Percentiles rank a stretch among this genome's conserved stretches.
Conservation (phyloP, 306 rosid species). For the Rubus parviflorus region DNA sequence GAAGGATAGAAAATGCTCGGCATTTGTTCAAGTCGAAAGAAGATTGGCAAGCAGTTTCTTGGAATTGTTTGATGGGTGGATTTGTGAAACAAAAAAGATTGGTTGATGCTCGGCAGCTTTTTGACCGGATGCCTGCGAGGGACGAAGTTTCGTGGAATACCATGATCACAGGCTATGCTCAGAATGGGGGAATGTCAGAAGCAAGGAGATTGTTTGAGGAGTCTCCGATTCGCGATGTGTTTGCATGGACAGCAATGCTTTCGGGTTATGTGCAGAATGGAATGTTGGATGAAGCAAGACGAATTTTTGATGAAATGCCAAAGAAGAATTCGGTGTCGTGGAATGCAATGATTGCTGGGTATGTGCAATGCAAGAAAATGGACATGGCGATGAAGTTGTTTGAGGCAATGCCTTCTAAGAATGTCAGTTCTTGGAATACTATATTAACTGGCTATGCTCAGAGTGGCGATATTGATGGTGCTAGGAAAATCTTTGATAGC, state of each 20-base stretch:
- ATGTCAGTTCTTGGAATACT: constrained; percentile 80
- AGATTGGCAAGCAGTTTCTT: constrained; percentile 72
- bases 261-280: constrained; percentile 82
- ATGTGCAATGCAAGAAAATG: constrained; percentile 63
- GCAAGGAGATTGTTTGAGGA: constrained; percentile 62
- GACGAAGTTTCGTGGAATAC: constrained; percentile 78
- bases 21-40: constrained; percentile 52
- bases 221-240: constrained; percentile 62
- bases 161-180: constrained; percentile 80
- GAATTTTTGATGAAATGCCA: constrained; percentile 57
- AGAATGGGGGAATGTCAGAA: constrained; percentile 55
- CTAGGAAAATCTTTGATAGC: constrained; percentile 60
- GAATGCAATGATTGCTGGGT: constrained; percentile 81
- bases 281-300: constrained; percentile 63
- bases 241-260: constrained; percentile 79
- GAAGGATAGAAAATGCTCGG: constrained; percentile 57
- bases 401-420: constrained; percentile 68
- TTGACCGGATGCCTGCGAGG: constrained; percentile 61
- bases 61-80: constrained; percentile 91
- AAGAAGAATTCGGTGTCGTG: constrained; percentile 60
- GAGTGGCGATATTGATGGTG: constrained; percentile 53
- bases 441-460: constrained; percentile 77
- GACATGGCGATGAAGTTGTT: constrained; percentile 63
- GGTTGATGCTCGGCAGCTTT: constrained; percentile 53
- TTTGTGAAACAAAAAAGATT: constrained; percentile 51